phyloP scores from a whole-genome alignment of 805 yeast genomes.

The Metschnikowia cerradonensis region DNA sequence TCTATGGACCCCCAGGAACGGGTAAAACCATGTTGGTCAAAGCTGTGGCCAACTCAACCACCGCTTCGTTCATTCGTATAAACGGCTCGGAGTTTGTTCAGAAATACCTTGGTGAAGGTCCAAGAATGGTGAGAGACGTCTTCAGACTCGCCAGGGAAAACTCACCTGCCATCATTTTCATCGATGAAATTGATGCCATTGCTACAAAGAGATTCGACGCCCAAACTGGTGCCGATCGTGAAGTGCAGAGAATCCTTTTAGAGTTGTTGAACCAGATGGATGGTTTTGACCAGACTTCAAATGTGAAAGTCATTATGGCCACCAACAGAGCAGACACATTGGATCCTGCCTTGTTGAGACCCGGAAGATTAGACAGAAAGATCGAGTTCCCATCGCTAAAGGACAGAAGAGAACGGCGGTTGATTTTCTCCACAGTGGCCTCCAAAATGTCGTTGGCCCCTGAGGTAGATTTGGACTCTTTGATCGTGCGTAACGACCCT shows the following conservation, averaged over 20 bases:
- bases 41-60: constrained; percentile 95
- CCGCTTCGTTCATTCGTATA: constrained; percentile 93
- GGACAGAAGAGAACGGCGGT: constrained; percentile 96
- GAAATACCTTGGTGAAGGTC: constrained; percentile 98
- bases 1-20: constrained; percentile 99
- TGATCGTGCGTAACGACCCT: constrained; percentile 94
- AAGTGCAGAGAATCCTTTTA: constrained; percentile 94
- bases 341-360: constrained; percentile 97
- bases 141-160: constrained; percentile 96
- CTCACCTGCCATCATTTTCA: constrained; percentile 93
- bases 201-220: constrained; percentile 99
- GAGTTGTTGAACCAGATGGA: constrained; percentile 98
- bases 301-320: constrained; percentile 98
- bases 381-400: constrained; percentile 95
- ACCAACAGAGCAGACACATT: constrained; percentile 99
- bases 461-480: constrained; percentile 91
- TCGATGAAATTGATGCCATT: constrained; percentile 98
- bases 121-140: constrained; percentile 98
- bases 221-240: constrained; percentile 99
- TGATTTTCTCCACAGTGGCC: constrained; percentile 93
- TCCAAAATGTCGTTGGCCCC: constrained; percentile 98
- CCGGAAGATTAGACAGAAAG: constrained; percentile 97
- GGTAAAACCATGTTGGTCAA: constrained; percentile 99
- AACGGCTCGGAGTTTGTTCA: constrained; percentile 98
- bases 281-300: constrained; percentile 93